phyloP scores from a whole-genome alignment of 148 eudicot genomes.

The Diospyros kaki region DNA sequence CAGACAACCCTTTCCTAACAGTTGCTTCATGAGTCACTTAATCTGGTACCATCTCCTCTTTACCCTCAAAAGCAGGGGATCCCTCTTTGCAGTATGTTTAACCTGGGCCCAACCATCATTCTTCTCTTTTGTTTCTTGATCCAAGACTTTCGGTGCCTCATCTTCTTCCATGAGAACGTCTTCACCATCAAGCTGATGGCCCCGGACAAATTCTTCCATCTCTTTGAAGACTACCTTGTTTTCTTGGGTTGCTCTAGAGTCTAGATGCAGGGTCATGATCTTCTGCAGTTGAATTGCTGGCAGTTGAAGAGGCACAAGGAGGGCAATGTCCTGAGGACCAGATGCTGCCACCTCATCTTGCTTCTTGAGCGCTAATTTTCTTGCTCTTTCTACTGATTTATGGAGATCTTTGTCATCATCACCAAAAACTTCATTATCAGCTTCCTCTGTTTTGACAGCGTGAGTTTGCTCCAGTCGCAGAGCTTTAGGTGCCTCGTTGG shows the following conservation, averaged over 20 bases:
- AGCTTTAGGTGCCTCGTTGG: constrained; percentile 89
- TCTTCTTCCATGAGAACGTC: constrained; percentile 99
- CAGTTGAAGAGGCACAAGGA: constrained; percentile 44
- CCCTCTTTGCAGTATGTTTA: constrained; percentile 44
- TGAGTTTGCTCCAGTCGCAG: constrained; percentile 46
- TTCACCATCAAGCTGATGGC: constrained; percentile 80
- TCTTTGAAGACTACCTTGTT: constrained; percentile 91
- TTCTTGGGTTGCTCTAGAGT: constrained; percentile 48
- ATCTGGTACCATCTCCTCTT: constrained; percentile 57
- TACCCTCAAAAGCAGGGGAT: constrained; percentile 30
- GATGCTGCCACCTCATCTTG: constrained; percentile 38
- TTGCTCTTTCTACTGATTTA: constrained; percentile 71
- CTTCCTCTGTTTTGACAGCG: constrained; percentile 37
- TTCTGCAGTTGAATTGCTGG: constrained; percentile 37
- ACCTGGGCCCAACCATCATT: constrained; percentile 62
- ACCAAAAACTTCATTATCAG: constrained; percentile 48
- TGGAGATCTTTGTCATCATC: constrained; percentile 89
- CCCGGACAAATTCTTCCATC: constrained; percentile 99
- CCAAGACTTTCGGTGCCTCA: constrained; percentile 45
- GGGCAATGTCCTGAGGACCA: constrained; percentile 65
- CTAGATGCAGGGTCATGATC: constrained; percentile 28
- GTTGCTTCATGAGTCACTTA: constrained; percentile 75
- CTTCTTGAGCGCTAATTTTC: constrained; percentile 80
- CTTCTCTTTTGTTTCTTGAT: constrained; percentile 41
- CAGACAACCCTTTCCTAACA: constrained; percentile 86